Evolutionary conservation across 225 moss, liverwort and hornwort genomes (phyloP).

Genomic region (Marchantia paleacea): DNA sequence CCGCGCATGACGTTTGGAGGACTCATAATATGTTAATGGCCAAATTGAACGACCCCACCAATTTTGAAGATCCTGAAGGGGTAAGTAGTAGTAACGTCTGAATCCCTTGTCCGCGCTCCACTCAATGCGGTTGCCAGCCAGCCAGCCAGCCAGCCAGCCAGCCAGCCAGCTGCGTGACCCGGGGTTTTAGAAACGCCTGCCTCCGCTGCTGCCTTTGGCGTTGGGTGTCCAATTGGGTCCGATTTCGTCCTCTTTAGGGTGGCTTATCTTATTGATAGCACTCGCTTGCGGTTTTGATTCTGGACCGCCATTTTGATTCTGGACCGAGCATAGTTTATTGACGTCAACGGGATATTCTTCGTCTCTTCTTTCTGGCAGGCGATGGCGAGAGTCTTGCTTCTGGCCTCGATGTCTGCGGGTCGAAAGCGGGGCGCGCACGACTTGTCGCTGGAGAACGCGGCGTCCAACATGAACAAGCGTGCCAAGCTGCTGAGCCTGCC

Average conservation of each 20-base stretch:
- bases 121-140: too few species aligned
- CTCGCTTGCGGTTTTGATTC: neutral
- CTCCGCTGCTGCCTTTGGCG: too few species aligned
- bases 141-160: neutral
- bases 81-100: conserved; percentile 3
- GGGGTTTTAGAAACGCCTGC: neutral
- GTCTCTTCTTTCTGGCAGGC: conserved; percentile 12
- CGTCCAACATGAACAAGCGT: conserved; percentile 13
- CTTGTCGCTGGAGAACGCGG: conserved; percentile 11
- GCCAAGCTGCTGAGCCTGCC: conserved; percentile 26
- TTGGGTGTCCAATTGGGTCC: neutral
- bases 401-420: conserved; percentile 16
- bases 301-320: neutral
- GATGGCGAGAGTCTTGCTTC: conserved; percentile 20
- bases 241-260: neutral
- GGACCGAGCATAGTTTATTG: neutral
- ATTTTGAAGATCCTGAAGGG: conserved; percentile 15
- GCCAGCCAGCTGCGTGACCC: neutral
- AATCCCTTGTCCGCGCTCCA: neutral
- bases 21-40: conserved; percentile 4
- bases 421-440: conserved; percentile 26
- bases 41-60: neutral
- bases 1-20: conserved; percentile 13
- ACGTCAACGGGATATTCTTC: neutral
- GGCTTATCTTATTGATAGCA: neutral